phyloP scores from a whole-genome alignment of 2,329 filamentous ascomycete genomes.

The Pseudopyrenochaeta lycopersici region DNA sequence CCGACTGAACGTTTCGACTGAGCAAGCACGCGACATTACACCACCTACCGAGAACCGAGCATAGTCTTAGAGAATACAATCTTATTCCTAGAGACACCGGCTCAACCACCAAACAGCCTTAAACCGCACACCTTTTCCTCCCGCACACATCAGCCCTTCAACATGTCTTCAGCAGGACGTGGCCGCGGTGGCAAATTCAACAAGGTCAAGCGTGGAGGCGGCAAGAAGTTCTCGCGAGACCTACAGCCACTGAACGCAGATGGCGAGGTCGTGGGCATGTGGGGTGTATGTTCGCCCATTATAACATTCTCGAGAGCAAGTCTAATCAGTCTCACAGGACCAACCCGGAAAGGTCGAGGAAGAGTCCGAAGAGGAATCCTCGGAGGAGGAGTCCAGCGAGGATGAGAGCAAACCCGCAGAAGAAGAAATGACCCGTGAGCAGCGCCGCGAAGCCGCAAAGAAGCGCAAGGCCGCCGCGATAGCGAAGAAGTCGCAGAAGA shows the following conservation, averaged over 20 bases:
- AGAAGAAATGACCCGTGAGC: constrained; percentile 79
- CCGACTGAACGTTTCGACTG: constrained; percentile 1
- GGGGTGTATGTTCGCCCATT: constrained; percentile 66
- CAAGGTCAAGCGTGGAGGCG: constrained; percentile 92
- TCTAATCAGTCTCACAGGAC: constrained; percentile 38
- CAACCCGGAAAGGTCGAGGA: constrained; percentile 62
- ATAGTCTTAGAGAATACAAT: neutral
- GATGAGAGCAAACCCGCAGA: constrained; percentile 55
- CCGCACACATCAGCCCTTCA: constrained; percentile 25
- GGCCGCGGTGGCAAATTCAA: constrained; percentile 93
- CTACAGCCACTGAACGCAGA: constrained; percentile 88
- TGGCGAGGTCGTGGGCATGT: constrained; percentile 89
- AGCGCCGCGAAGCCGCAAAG: constrained; percentile 87
- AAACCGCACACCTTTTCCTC: neutral
- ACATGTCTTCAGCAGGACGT: constrained; percentile 65
- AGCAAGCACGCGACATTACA: constrained; percentile 8
- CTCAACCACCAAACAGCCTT: constrained; percentile 5
- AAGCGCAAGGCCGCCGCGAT: constrained; percentile 91
- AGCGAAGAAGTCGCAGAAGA: constrained; percentile 74
- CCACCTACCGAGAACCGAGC: neutral
- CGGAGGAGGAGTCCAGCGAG: constrained; percentile 55
- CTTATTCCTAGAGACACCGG: constrained; percentile 3
- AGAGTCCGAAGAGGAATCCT: constrained; percentile 51
- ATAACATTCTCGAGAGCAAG: neutral
- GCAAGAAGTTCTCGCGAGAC: constrained; percentile 94